These are phyloP conservation scores for Alloascoidea africana DNA, from an alignment of 805 yeast species.

Conservation along the genomic window DNA sequence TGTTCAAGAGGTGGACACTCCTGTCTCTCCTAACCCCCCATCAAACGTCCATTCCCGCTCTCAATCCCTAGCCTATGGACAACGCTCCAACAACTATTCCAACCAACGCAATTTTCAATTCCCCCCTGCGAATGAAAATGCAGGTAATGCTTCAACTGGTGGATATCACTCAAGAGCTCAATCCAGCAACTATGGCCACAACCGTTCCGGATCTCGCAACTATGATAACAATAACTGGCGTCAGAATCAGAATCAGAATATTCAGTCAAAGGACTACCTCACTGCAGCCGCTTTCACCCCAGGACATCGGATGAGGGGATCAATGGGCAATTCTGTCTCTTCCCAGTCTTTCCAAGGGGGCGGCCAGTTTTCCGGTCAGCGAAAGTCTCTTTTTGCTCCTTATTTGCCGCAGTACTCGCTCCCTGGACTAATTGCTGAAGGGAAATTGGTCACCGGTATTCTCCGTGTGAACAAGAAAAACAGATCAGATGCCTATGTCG, in stretches of 20 bases:
- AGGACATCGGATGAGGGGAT: slow-evolving; percentile 58
- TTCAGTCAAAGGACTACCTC: not conserved
- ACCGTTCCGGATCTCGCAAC: slow-evolving; percentile 3
- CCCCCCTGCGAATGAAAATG: slow-evolving; percentile 1
- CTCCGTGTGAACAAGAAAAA: slow-evolving; percentile 74
- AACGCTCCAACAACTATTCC: too few species aligned
- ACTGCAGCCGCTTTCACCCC: slow-evolving; percentile 36
- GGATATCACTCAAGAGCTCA: too few species aligned
- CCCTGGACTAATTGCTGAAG: slow-evolving; percentile 65
- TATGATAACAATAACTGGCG: slow-evolving; percentile 2
- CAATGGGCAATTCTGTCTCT: slow-evolving; percentile 48
- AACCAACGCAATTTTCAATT: not conserved
- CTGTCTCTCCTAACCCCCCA: not conserved
- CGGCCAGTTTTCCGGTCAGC: slow-evolving; percentile 7
- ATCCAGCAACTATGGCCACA: too few species aligned
- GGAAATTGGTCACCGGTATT: slow-evolving; percentile 66
- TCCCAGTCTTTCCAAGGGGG: slow-evolving; percentile 14
- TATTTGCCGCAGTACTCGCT: slow-evolving; percentile 70
- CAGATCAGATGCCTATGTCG: slow-evolving; percentile 76
- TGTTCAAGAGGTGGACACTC: too few species aligned
- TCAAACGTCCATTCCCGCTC: not conserved
- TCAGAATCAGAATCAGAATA: slow-evolving; percentile 3
- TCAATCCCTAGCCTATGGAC: slow-evolving; percentile 1
- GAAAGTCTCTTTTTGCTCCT: slow-evolving; percentile 58
- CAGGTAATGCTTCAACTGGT: not conserved